Evolutionary conservation across 2,329 filamentous ascomycete species (phyloP).

Genomic region (Cylindrodendrum hubeiense): DNA sequence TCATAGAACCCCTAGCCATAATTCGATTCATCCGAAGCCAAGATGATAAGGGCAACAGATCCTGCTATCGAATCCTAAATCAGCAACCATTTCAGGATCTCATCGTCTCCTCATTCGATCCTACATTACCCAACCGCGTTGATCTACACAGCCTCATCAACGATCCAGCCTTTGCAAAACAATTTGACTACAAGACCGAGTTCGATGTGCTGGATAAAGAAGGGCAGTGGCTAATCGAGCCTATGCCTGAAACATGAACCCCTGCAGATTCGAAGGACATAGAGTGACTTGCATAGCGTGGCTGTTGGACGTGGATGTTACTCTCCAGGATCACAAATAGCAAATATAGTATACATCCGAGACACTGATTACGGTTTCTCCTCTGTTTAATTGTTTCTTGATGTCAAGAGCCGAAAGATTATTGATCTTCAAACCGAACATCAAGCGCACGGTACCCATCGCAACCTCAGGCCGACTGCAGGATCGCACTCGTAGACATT

Average conservation of each 20-base stretch:
- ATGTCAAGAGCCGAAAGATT: too few species aligned
- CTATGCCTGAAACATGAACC: background rate
- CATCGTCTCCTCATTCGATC: background rate
- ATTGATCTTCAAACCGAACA: too few species aligned
- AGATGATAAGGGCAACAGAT: background rate
- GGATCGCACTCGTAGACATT: too few species aligned
- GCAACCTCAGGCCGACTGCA: too few species aligned
- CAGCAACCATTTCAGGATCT: background rate
- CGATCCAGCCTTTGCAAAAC: background rate
- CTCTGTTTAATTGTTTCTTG: too few species aligned
- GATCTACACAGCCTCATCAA: background rate
- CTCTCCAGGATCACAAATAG: background rate
- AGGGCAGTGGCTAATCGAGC: background rate
- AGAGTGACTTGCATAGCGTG: background rate
- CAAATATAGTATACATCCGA: too few species aligned
- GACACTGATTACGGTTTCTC: too few species aligned
- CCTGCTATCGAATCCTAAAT: background rate
- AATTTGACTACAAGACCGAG: background rate
- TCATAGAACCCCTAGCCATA: background rate
- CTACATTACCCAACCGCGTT: background rate
- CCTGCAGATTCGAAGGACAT: background rate
- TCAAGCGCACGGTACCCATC: too few species aligned
- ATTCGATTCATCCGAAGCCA: background rate
- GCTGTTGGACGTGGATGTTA: background rate
- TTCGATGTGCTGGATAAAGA: background rate